phyloP scores from a whole-genome alignment of 2,329 filamentous ascomycete species.

The Paracorniculantispora psalliotae region DNA sequence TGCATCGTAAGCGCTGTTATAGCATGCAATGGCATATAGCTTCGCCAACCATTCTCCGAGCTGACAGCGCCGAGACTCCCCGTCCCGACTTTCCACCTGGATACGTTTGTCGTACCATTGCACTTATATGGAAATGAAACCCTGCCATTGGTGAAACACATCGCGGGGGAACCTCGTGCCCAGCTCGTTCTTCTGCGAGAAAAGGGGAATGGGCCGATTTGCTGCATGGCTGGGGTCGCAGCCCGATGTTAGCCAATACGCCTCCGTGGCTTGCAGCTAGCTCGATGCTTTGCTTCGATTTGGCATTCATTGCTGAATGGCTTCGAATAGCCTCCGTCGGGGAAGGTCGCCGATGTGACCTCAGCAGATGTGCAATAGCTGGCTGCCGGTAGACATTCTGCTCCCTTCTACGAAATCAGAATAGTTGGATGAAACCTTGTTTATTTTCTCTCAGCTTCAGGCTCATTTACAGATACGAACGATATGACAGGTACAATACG shows the following conservation, averaged over 20 bases:
- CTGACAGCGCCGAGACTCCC: background rate
- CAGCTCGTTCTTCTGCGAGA: background rate
- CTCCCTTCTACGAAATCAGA: background rate
- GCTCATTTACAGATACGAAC: too few relatives aligned
- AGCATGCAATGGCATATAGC: background rate
- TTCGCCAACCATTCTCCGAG: background rate
- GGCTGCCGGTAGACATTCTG: background rate
- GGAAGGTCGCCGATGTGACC: slow-evolving; percentile 1
- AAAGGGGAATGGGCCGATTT: background rate
- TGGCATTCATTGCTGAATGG: background rate
- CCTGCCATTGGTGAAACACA: background rate
- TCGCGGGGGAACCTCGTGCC: background rate
- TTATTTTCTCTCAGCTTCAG: too few relatives aligned
- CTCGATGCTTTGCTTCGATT: background rate
- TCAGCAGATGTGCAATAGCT: background rate
- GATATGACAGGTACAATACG: too few relatives aligned
- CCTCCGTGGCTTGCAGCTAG: background rate
- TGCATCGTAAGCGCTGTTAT: background rate
- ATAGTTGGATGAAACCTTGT: background rate
- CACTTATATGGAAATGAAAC: too few relatives aligned
- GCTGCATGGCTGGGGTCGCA: background rate
- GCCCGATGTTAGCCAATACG: background rate
- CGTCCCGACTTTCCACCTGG: too few relatives aligned
- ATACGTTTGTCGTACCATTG: too few relatives aligned
- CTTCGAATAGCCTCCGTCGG: background rate